phyloP scores from a whole-genome alignment of 345 rosid genomes.

The Leavenworthia alabamica region DNA sequence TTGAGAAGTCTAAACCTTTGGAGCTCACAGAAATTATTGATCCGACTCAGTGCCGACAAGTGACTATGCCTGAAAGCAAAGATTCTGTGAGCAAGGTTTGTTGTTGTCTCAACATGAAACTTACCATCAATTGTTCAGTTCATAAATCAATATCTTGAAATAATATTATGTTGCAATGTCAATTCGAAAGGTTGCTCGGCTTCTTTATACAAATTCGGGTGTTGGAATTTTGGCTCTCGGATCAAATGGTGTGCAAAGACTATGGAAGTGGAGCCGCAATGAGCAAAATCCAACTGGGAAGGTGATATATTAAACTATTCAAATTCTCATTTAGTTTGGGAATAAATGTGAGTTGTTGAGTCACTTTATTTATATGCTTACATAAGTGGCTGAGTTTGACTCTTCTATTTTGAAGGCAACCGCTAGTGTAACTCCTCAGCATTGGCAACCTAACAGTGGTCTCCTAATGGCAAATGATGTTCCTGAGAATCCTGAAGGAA shows the following conservation, averaged over 20 bases:
- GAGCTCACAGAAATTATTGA: slow-evolving; percentile 71
- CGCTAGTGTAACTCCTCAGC: slow-evolving; percentile 50
- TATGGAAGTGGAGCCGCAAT: slow-evolving; percentile 53
- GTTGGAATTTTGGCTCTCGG: slow-evolving; percentile 44
- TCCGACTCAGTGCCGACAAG: slow-evolving; percentile 58
- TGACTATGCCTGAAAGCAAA: slow-evolving; percentile 63
- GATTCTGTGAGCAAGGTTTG: slow-evolving; percentile 80
- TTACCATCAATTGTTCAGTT: neutral
- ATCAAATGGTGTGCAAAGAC: slow-evolving; percentile 47
- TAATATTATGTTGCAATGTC: slow-evolving; percentile 3
- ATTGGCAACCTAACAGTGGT: slow-evolving; percentile 81
- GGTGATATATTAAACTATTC: slow-evolving; percentile 21
- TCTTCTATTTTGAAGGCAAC: slow-evolving; percentile 46
- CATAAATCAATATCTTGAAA: neutral
- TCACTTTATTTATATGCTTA: neutral
- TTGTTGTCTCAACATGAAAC: slow-evolving; percentile 5
- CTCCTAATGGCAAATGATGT: slow-evolving; percentile 68
- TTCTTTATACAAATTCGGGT: slow-evolving; percentile 50
- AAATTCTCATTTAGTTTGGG: neutral
- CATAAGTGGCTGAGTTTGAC: neutral
- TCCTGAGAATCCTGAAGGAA: slow-evolving; percentile 45
- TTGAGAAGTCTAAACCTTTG: slow-evolving; percentile 74
- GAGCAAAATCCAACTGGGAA: slow-evolving; percentile 50
- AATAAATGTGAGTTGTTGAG: neutral
- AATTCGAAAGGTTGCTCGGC: slow-evolving; percentile 41